Conservation (phyloP, 2,329 filamentous ascomycete species). For the Pseudovirgaria hyperparasitica region DNA sequence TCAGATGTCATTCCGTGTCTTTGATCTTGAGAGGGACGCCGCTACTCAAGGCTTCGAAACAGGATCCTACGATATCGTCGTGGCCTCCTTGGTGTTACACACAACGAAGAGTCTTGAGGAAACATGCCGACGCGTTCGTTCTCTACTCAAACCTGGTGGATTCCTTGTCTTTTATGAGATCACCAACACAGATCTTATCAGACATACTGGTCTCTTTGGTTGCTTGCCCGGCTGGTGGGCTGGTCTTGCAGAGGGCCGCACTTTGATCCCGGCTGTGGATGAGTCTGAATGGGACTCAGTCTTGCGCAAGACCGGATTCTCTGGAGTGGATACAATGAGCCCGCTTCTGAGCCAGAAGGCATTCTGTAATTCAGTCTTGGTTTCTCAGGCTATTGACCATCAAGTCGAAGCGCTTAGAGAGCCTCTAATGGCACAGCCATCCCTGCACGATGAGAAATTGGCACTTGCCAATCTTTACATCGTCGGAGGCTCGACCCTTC, state of each 20-base stretch:
- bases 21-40: conserved; percentile 3
- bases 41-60: conserved; percentile 4
- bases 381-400: conserved; percentile 9
- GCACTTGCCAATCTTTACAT: no score
- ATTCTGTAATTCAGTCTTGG: no score
- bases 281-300: conserved; percentile 13
- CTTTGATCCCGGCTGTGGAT: no score
- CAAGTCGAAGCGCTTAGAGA: conserved; percentile 5
- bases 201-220: conserved; percentile 3
- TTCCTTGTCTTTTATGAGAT: conserved; percentile 30
- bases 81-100: conserved; percentile 6
- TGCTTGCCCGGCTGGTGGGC: conserved; percentile 22
- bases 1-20: conserved; percentile 2
- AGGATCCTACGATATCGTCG: no score
- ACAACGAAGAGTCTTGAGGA: conserved; percentile 5
- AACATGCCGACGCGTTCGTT: conserved; percentile 7
- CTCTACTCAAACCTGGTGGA: conserved; percentile 26
- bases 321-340: no score
- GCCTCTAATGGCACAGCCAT: conserved; percentile 6
- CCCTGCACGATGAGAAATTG: no score
- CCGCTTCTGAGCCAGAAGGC: no score
- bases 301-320: conserved; percentile 2
- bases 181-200: conserved; percentile 3
- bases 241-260: conserved; percentile 17
- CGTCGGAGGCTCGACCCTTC: no score